Percentiles rank a stretch among this genome's conserved stretches.
These are phyloP conservation scores for Onygena corvina DNA, from an alignment of 2,329 filamentous ascomycete genomes.

Conservation along the genomic window DNA sequence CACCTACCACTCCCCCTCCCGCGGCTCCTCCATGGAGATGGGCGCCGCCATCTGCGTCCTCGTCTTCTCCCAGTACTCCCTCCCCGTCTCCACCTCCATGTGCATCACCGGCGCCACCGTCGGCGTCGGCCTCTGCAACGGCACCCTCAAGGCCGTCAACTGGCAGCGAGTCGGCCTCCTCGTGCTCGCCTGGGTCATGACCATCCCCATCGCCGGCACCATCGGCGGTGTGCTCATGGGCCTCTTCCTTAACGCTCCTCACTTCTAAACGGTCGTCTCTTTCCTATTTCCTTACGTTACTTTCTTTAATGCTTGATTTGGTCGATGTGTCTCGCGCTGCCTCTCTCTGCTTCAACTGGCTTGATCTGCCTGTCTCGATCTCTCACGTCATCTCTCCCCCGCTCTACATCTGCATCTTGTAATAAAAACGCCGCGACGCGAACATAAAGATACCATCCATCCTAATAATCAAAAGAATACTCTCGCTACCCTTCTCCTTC, in stretches of 20 bases:
- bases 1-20: slow-evolving; percentile 53
- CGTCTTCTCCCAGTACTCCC: slow-evolving; percentile 60
- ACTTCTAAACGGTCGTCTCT: slow-evolving; percentile 34
- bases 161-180: slow-evolving; percentile 60
- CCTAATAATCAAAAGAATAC: too few species aligned
- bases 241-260: slow-evolving; percentile 47
- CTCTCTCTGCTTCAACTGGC: neutral
- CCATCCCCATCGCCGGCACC: slow-evolving; percentile 50
- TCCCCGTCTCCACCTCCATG: slow-evolving; percentile 66
- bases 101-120: slow-evolving; percentile 71
- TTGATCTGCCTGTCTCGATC: too few species aligned
- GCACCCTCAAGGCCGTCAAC: slow-evolving; percentile 59
- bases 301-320: neutral
- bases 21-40: slow-evolving; percentile 60
- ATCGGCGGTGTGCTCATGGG: slow-evolving; percentile 44
- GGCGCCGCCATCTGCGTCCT: slow-evolving; percentile 66
- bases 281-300: neutral
- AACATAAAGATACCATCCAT: too few species aligned
- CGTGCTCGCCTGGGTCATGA: slow-evolving; percentile 54
- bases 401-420: too few species aligned
- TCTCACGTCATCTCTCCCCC: too few species aligned
- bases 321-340: too few species aligned
- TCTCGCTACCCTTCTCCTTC: too few species aligned
- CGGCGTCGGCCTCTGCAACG: slow-evolving; percentile 67
- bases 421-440: too few species aligned